Percentiles rank a stretch among this genome's conserved stretches.
Evolutionary conservation across 2,329 filamentous ascomycete species (phyloP).

Genomic region (Daldinia sp.): DNA sequence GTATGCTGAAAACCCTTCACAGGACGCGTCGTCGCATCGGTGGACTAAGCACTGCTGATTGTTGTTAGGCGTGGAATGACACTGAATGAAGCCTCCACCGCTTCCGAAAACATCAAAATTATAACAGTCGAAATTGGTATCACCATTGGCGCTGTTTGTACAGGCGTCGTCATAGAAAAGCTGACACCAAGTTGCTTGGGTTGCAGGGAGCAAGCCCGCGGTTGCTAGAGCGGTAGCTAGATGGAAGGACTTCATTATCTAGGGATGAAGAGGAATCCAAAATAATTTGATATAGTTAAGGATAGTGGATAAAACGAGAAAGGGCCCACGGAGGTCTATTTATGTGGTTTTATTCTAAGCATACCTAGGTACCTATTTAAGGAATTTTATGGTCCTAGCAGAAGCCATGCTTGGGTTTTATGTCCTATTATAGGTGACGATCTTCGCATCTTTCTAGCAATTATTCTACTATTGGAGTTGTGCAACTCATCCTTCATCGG

Average conservation of each 20-base stretch:
- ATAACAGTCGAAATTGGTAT: not conserved
- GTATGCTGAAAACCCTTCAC: not conserved
- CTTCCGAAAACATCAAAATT: not conserved
- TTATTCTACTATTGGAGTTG: not conserved
- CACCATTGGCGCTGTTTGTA: not conserved
- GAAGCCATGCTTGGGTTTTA: no score
- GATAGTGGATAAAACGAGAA: not conserved
- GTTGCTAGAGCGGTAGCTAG: not conserved
- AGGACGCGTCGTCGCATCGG: not conserved
- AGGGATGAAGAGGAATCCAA: not conserved
- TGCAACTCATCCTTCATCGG: not conserved
- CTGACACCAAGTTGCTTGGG: not conserved
- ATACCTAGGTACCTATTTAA: not conserved
- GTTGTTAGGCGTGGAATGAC: not conserved
- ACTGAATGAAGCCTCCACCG: not conserved
- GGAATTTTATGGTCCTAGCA: not conserved
- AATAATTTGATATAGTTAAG: not conserved
- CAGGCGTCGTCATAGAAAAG: not conserved
- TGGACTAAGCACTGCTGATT: not conserved
- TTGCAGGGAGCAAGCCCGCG: not conserved
- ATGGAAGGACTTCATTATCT: not conserved
- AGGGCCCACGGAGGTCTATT: no score
- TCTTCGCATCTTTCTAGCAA: not conserved
- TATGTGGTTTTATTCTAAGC: no score
- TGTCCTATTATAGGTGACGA: not conserved